phyloP scores from a whole-genome alignment of 371 early-diverging fungal genomes.

The Capniomyces stellatus region DNA sequence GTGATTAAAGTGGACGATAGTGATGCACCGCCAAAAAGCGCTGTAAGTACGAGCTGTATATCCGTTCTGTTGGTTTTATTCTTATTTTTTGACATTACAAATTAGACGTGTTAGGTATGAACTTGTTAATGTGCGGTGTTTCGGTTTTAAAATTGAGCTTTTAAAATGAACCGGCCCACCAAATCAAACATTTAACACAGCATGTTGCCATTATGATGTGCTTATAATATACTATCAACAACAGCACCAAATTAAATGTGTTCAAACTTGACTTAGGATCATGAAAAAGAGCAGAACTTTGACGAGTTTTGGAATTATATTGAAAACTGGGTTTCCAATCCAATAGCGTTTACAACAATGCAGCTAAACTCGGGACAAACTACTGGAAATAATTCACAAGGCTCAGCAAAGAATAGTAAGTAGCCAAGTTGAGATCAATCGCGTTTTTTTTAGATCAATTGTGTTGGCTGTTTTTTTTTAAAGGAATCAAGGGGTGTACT shows the following conservation, averaged over 20 bases:
- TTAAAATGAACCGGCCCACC: too few relatives aligned
- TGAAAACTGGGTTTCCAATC: conserved; percentile 24
- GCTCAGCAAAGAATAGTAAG: background rate
- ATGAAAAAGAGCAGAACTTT: conserved; percentile 14
- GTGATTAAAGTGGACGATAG: too few relatives aligned
- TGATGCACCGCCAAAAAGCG: background rate
- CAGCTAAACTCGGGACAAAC: background rate
- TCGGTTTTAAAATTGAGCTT: too few relatives aligned
- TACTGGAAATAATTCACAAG: background rate
- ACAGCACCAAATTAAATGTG: background rate
- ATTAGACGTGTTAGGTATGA: background rate
- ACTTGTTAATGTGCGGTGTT: background rate
- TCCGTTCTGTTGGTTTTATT: too few relatives aligned
- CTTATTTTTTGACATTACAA: too few relatives aligned
- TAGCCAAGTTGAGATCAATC: too few relatives aligned
- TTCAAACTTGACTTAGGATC: background rate
- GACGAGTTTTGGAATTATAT: conserved; percentile 26
- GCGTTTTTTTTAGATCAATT: background rate
- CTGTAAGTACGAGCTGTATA: too few relatives aligned
- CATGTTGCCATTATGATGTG: background rate
- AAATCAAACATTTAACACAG: background rate
- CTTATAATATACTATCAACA: background rate
- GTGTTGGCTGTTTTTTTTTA: too few relatives aligned
- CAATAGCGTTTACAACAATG: conserved; percentile 16
- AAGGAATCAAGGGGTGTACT: too few relatives aligned